Base-by-base conservation (phyloP, 805 yeast genomes). In the Ogataea thermomethanolica region DNA sequence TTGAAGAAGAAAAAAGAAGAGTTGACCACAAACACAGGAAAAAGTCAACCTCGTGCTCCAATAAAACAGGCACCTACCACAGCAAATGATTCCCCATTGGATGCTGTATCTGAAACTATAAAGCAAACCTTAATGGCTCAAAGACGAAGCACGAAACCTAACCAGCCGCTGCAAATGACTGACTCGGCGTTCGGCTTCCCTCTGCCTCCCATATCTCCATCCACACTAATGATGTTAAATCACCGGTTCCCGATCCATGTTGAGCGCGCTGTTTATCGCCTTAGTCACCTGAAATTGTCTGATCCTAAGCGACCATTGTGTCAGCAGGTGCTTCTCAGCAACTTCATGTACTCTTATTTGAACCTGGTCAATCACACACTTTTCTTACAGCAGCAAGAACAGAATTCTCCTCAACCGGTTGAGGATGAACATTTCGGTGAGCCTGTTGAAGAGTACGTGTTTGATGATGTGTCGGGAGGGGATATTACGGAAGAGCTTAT, bases 281-380 rank as follows among this genome's bases (percentile, higher is more conserved):
- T 93, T 41, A 85, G 96, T 38, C 99, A 93, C 63, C 67, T 93
- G 59, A 93, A 93, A 61, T 71, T 93, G 49, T 96, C 98, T 20
- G 95, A 93, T 62, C 91, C 98, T 1, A 84, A 88, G 57, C 70
- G 98, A 44, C 93, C 95, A 22, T 66, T 93, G 46, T 73, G 89
- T 27, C 97, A 93, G 60, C 99, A 93, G 60, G 99, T 93, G 1
- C 62, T 93, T 35, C 66, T 93, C 48, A 87, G 96, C 44, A 93
- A 93, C 61, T 93, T 93, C 75, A 93, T 93, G 99, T 93, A 93
- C 59, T 91, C 97, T 0, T 93, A 93, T 63, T 73, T 93, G 69
- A 91, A 93, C 58, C 70, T 93, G 62, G 96, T 93, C 41, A 95
- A 91, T 61, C 97, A 91, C 59, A 90, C 91, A 11, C 68, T 84